Percentiles rank a stretch among this genome's conserved stretches.
phyloP scores from a whole-genome alignment of 2,329 filamentous ascomycete genomes.

The Exophiala aquamarina region DNA sequence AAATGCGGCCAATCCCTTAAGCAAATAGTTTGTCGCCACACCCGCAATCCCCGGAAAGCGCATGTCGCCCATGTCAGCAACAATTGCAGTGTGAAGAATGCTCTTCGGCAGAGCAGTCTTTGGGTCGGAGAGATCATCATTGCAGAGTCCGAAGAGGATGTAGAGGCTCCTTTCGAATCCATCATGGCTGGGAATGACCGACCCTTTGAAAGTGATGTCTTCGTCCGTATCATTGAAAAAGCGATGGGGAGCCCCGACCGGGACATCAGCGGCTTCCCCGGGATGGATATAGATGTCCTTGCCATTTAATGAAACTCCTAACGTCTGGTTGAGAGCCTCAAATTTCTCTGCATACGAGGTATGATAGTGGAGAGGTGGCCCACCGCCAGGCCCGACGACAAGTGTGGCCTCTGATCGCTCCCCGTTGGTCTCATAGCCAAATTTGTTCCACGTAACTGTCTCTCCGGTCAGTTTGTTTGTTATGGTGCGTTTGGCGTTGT shows the following conservation, averaged over 20 bases:
- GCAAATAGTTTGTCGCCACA: slow-evolving; percentile 13
- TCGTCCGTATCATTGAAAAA: slow-evolving; percentile 21
- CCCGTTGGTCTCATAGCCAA: slow-evolving; percentile 20
- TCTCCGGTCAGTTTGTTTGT: slow-evolving; percentile 21
- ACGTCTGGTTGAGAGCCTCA: slow-evolving; percentile 5
- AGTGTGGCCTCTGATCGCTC: slow-evolving; percentile 8
- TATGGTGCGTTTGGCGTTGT: slow-evolving; percentile 13
- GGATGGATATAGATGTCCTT: slow-evolving; percentile 7
- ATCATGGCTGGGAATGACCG: slow-evolving; percentile 16
- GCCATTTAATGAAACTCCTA: slow-evolving; percentile 13
- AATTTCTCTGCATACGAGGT: slow-evolving; percentile 22
- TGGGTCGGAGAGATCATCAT: slow-evolving; percentile 19
- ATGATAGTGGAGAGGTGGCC: slow-evolving; percentile 23
- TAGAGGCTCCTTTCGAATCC: slow-evolving; percentile 24
- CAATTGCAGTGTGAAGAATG: slow-evolving; percentile 15
- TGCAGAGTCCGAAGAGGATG: slow-evolving; percentile 24
- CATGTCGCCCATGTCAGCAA: slow-evolving; percentile 20
- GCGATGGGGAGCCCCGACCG: slow-evolving; percentile 15
- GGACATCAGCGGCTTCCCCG: slow-evolving; percentile 18
- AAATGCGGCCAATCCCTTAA: slow-evolving; percentile 11
- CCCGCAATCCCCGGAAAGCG: slow-evolving; percentile 17
- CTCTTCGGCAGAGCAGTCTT: slow-evolving; percentile 19
- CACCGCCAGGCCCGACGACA: slow-evolving; percentile 21
- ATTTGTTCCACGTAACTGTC: slow-evolving; percentile 16
- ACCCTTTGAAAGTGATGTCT: slow-evolving; percentile 14